Evolutionary conservation across 208 protist species (phyloP).

Genomic region (Naegleria lovaniensis): DNA sequence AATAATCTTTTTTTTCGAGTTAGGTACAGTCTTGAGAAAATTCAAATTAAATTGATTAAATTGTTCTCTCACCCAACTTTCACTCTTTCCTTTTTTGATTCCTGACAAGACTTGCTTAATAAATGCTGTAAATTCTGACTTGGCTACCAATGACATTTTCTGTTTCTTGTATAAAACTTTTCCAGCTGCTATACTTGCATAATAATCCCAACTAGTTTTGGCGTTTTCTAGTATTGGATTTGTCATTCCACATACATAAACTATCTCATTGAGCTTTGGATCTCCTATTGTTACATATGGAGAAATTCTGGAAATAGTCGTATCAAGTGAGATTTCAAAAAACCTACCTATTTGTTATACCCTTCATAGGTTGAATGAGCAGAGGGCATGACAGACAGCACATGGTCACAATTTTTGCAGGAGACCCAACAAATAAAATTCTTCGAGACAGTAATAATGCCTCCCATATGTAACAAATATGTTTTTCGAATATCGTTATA

Average conservation of each 20-base stretch:
- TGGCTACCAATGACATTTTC: neutral
- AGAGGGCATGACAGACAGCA: neutral
- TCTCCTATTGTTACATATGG: neutral
- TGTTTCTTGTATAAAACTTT: neutral
- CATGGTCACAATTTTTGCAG: neutral
- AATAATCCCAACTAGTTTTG: neutral
- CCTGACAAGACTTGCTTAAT: neutral
- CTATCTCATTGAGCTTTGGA: neutral
- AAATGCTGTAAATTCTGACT: neutral
- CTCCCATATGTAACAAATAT: neutral
- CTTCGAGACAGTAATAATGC: neutral
- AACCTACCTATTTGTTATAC: neutral
- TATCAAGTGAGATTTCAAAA: neutral
- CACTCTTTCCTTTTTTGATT: slow-evolving; percentile 16
- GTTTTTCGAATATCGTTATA: slow-evolving; percentile 10
- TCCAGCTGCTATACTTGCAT: neutral
- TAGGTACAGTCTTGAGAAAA: neutral
- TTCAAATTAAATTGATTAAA: neutral
- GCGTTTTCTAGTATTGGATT: neutral
- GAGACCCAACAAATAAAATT: slow-evolving; percentile 12
- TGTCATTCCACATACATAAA: neutral
- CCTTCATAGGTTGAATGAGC: neutral
- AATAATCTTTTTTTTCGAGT: neutral
- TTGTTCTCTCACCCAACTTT: slow-evolving; percentile 11
- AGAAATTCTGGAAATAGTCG: neutral